A percentile compares a stretch with the other conserved stretches of the same genome.
phyloP scores from a whole-genome alignment of 768 basidiomycete species.

The Mrakia gelida region DNA sequence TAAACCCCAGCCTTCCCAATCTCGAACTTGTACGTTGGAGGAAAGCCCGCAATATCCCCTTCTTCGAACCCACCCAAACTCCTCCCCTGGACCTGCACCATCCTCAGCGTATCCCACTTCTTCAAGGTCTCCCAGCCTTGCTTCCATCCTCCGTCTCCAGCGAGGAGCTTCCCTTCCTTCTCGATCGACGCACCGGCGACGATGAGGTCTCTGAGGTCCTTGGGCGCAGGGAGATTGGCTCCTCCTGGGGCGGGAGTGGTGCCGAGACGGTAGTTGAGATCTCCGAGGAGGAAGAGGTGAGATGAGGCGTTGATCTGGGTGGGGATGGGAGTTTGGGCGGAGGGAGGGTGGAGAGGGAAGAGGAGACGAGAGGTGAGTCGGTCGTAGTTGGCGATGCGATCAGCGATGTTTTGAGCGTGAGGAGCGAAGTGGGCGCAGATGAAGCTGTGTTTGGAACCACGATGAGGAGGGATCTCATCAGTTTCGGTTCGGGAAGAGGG shows the following conservation, averaged over 20 bases:
- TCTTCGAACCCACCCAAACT: constrained; percentile 72
- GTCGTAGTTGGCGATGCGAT: constrained; percentile 70
- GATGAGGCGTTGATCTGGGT: constrained; percentile 67
- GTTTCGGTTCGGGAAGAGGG: not conserved
- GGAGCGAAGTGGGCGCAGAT: constrained; percentile 89
- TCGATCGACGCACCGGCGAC: constrained; percentile 20
- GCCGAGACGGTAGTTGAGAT: constrained; percentile 82
- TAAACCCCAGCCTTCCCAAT: constrained; percentile 79
- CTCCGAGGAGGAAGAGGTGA: constrained; percentile 88
- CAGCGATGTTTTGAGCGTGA: constrained; percentile 60
- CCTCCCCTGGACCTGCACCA: constrained; percentile 60
- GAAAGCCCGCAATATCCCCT: constrained; percentile 83
- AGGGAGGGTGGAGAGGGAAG: constrained; percentile 61
- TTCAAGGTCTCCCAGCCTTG: constrained; percentile 52
- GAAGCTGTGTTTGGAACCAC: constrained; percentile 69
- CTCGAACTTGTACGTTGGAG: constrained; percentile 83
- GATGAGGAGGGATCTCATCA: no score
- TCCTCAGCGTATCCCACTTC: constrained; percentile 66
- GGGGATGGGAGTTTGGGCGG: constrained; percentile 27
- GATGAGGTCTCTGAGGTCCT: constrained; percentile 38
- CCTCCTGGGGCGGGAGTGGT: constrained; percentile 46
- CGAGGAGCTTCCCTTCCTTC: constrained; percentile 26
- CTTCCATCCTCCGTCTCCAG: no score
- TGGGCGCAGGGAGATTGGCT: constrained; percentile 50
- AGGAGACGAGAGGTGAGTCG: constrained; percentile 76